A percentile compares a stretch with the other conserved stretches of the same genome.
phyloP scores from a whole-genome alignment of 257 asterid species.

The Solanum paucissectum region DNA sequence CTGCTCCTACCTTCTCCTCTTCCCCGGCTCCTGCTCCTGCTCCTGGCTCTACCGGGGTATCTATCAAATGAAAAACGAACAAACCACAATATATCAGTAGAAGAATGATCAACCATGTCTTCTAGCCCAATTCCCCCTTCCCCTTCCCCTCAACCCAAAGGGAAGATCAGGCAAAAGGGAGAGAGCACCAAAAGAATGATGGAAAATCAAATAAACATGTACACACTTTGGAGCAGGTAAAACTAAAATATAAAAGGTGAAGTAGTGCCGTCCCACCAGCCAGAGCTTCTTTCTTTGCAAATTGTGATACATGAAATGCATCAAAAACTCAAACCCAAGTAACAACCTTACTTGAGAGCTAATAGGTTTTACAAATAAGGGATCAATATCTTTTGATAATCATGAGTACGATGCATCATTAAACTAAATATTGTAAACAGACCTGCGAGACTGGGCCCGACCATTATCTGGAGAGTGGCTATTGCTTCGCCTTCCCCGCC shows the following conservation, averaged over 20 bases:
- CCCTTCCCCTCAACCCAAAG: background rate
- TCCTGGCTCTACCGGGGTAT: slow-evolving; percentile 10
- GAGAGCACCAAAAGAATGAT: background rate
- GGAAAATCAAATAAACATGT: background rate
- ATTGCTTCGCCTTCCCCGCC: slow-evolving; percentile 4
- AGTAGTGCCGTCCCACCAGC: background rate
- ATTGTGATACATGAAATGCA: background rate
- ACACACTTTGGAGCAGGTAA: background rate
- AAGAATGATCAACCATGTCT: background rate
- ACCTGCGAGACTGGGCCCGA: slow-evolving; percentile 8
- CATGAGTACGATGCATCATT: background rate
- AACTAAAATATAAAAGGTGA: background rate
- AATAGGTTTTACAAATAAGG: background rate
- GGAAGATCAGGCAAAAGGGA: background rate
- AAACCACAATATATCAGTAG: background rate
- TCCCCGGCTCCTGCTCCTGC: slow-evolving; percentile 16
- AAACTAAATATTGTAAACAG: background rate
- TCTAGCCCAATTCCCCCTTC: background rate
- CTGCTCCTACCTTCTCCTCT: slow-evolving; percentile 38
- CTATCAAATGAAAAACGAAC: slow-evolving; percentile 19
- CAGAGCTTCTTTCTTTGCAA: background rate
- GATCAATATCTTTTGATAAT: background rate
- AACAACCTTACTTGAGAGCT: background rate
- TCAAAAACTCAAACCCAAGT: background rate
- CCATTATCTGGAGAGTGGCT: slow-evolving; percentile 6